Evolutionary conservation across 106 monocot species (phyloP).

Genomic region (Platanthera zijinensis): DNA sequence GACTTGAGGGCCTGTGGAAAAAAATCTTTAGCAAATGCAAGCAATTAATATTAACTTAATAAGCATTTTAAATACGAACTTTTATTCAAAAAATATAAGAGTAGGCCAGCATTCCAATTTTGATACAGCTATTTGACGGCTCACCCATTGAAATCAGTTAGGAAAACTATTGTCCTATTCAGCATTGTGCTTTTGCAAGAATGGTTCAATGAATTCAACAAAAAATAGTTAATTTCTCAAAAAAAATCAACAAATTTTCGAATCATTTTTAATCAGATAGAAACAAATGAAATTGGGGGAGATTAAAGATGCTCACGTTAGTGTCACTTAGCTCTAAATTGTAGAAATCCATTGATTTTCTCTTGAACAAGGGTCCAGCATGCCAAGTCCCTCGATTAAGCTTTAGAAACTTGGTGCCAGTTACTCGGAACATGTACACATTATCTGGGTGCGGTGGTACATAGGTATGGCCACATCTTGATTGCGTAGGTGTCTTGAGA

Average conservation of each 20-base stretch:
- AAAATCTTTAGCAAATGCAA: neutral
- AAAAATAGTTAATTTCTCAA: neutral
- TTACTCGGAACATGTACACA: slow-evolving; percentile 59
- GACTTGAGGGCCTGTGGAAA: neutral
- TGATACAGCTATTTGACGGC: neutral
- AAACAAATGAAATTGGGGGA: neutral
- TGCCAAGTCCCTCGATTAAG: slow-evolving; percentile 88
- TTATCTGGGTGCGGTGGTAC: slow-evolving; percentile 64
- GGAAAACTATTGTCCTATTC: neutral
- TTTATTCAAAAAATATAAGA: neutral
- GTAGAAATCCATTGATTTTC: slow-evolving; percentile 73
- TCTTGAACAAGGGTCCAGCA: slow-evolving; percentile 82
- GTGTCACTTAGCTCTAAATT: slow-evolving; percentile 98
- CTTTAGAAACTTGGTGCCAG: slow-evolving; percentile 76
- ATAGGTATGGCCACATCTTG: slow-evolving; percentile 65
- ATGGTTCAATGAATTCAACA: neutral
- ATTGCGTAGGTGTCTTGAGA: slow-evolving; percentile 16
- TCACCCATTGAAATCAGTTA: neutral
- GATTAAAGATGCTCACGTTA: slow-evolving; percentile 39
- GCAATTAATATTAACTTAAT: neutral
- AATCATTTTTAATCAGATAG: neutral
- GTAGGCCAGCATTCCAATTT: neutral
- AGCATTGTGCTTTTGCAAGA: neutral
- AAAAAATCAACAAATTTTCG: neutral
- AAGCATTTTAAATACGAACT: neutral